Evolutionary conservation across 176 grass and related monocot species (phyloP).

Genomic region (Carex cristatella): DNA sequence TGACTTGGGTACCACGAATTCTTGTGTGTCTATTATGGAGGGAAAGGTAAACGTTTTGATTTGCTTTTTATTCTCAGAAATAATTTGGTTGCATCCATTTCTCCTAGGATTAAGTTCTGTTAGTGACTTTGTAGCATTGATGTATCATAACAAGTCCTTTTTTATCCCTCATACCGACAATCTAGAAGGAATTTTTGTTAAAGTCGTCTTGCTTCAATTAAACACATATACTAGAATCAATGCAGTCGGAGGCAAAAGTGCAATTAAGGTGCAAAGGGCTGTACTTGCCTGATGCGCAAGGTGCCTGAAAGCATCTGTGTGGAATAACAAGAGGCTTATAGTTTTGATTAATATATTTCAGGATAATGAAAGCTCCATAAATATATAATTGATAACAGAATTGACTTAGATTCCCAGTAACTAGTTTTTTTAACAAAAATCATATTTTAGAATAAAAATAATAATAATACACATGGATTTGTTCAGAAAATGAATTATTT

Average conservation of each 20-base stretch:
- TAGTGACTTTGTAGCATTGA: not conserved
- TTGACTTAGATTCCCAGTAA: no score
- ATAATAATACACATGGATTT: no score
- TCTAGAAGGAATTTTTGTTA: not conserved
- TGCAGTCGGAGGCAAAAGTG: not conserved
- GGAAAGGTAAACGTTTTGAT: constrained; percentile 53
- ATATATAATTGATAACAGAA: no score
- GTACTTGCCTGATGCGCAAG: not conserved
- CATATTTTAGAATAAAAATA: no score
- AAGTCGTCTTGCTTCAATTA: not conserved
- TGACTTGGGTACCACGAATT: constrained; percentile 93
- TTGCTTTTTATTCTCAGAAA: not conserved
- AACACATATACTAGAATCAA: not conserved
- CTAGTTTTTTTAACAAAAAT: no score
- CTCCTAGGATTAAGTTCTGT: not conserved
- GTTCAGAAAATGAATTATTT: no score
- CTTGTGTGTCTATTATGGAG: constrained; percentile 86
- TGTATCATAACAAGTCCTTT: not conserved
- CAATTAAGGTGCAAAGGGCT: not conserved
- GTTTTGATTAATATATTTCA: no score
- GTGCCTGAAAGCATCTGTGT: not conserved
- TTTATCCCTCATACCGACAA: not conserved
- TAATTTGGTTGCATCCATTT: not conserved
- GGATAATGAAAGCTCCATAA: no score
- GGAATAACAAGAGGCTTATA: not conserved